phyloP scores from a whole-genome alignment of 192 early-diverging fungal species.

The Backusella tuberculispora region DNA sequence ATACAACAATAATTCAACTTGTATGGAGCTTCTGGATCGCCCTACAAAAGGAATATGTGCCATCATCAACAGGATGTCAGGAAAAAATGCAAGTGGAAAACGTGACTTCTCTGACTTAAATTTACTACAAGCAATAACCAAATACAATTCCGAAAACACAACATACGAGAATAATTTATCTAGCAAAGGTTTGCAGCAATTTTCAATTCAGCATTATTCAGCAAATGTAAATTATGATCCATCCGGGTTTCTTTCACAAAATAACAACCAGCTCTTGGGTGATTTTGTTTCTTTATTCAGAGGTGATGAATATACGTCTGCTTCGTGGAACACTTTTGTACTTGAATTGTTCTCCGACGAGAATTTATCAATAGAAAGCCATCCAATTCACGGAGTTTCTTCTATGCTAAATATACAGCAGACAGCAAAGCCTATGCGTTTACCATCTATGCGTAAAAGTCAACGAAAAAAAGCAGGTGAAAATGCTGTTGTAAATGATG shows the following conservation, averaged over 20 bases:
- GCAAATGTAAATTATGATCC: slow-evolving; percentile 75
- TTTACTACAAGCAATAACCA: slow-evolving; percentile 34
- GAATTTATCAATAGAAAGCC: slow-evolving; percentile 67
- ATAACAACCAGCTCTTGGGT: slow-evolving; percentile 66
- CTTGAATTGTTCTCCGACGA: slow-evolving; percentile 72
- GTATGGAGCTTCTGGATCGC: slow-evolving; percentile 57
- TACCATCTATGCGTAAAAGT: slow-evolving; percentile 63
- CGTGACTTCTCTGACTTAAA: slow-evolving; percentile 46
- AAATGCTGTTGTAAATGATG: not conserved
- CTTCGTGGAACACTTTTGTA: slow-evolving; percentile 75
- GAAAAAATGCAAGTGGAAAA: slow-evolving; percentile 38
- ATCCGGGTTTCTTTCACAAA: slow-evolving; percentile 72
- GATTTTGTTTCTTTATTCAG: slow-evolving; percentile 87
- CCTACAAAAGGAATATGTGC: slow-evolving; percentile 49
- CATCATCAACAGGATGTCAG: slow-evolving; percentile 47
- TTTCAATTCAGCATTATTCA: slow-evolving; percentile 76
- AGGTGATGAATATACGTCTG: slow-evolving; percentile 53
- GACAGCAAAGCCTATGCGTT: slow-evolving; percentile 69
- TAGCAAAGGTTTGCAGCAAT: slow-evolving; percentile 41
- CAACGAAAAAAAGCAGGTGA: not conserved
- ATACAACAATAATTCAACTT: slow-evolving; percentile 60
- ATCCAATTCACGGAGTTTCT: slow-evolving; percentile 68
- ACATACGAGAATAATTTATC: slow-evolving; percentile 42
- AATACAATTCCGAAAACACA: slow-evolving; percentile 35
- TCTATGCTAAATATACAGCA: slow-evolving; percentile 75